Evolutionary conservation across 2,329 filamentous ascomycete species (phyloP).

Genomic region (Xylariaceae sp.): DNA sequence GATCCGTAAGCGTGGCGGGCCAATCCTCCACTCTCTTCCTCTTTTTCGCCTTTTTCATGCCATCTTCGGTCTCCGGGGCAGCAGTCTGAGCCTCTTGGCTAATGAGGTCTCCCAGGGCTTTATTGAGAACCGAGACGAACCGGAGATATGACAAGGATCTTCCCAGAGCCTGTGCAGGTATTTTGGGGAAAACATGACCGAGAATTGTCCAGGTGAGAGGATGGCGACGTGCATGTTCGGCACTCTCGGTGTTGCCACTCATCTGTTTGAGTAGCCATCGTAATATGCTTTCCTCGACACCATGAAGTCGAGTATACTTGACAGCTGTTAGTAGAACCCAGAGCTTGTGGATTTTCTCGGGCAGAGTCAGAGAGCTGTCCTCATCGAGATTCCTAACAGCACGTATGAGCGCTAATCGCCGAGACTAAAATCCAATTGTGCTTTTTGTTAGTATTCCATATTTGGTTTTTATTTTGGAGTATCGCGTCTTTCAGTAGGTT

Average conservation of each 20-base stretch:
- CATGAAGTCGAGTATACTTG: conserved; percentile 41
- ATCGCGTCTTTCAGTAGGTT: not conserved
- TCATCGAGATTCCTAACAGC: conserved; percentile 52
- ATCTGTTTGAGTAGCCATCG: conserved; percentile 60
- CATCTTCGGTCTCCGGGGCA: conserved; percentile 17
- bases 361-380: conserved; percentile 38
- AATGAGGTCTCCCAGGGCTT: conserved; percentile 56
- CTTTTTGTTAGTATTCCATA: not conserved
- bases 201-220: conserved; percentile 58
- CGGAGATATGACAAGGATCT: conserved; percentile 64
- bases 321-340: conserved; percentile 45
- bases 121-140: conserved; percentile 61
- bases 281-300: conserved; percentile 52
- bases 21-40: conserved; percentile 39
- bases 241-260: conserved; percentile 41
- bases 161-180: conserved; percentile 64
- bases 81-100: conserved; percentile 16
- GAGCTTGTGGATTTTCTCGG: conserved; percentile 43
- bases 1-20: conserved; percentile 36
- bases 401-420: conserved; percentile 41
- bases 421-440: conserved; percentile 18
- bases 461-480: conserved; percentile 4
- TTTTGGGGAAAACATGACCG: conserved; percentile 53
- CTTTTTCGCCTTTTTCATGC: conserved; percentile 28
- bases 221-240: conserved; percentile 50